Conservation (phyloP, 179 eudicot genomes). For the Beta lomatogona region DNA sequence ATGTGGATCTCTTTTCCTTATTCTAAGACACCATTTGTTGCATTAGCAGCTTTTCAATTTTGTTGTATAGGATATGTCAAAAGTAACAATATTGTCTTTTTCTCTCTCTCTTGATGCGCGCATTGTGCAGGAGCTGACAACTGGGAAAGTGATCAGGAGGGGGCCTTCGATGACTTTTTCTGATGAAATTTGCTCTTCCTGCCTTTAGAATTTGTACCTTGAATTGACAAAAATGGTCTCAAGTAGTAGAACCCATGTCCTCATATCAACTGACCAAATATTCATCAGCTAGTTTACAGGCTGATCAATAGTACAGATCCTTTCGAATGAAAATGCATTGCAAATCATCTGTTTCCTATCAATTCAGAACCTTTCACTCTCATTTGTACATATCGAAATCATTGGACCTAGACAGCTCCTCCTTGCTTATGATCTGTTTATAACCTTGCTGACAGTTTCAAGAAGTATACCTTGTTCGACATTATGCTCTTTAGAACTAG, state of each 20-base stretch:
- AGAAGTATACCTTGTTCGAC: constrained; percentile 9
- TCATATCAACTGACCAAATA: constrained; percentile 22
- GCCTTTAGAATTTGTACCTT: constrained; percentile 38
- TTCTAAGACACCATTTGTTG: constrained; percentile 24
- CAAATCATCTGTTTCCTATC: constrained; percentile 12
- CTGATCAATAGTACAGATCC: constrained; percentile 22
- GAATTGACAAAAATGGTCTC: constrained; percentile 31
- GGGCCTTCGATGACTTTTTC: constrained; percentile 97
- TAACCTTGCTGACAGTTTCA: constrained; percentile 9
- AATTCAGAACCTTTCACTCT: constrained; percentile 9
- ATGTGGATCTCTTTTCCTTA: constrained; percentile 28
- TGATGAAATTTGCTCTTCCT: constrained; percentile 66
- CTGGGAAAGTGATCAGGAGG: constrained; percentile 96
- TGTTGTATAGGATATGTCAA: constrained; percentile 27
- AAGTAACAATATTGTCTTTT: constrained; percentile 49
- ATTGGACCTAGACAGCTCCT: neutral
- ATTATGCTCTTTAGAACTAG: neutral
- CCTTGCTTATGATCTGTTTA: constrained; percentile 8
- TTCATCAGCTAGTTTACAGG: constrained; percentile 27
- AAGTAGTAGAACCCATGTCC: constrained; percentile 34
- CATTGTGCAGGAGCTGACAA: constrained; percentile 87
- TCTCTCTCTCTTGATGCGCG: constrained; percentile 61
- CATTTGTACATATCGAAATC: constrained; percentile 3
- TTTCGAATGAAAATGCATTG: constrained; percentile 1
- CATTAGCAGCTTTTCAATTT: constrained; percentile 30